phyloP scores from a whole-genome alignment of 1,139 yeast genomes.

The Williopsis jadinii region DNA sequence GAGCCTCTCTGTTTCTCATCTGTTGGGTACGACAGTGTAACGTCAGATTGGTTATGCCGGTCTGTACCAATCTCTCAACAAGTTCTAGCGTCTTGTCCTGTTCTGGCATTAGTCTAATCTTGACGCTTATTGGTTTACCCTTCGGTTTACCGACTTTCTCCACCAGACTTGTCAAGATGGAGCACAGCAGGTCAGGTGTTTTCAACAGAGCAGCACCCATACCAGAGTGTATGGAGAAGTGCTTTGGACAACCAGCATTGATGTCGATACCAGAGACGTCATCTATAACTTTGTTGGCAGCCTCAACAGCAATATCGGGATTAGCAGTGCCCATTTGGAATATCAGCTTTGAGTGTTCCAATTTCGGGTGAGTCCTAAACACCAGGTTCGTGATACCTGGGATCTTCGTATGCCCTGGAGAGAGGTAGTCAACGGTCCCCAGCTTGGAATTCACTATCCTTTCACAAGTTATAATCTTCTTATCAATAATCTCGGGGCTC shows the following conservation, averaged over 20 bases:
- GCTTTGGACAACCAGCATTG: conserved; percentile 95
- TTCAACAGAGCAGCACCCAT: conserved; percentile 93
- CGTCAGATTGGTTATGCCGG: conserved; percentile 82
- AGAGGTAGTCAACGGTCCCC: conserved; percentile 54
- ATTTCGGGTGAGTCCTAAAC: conserved; percentile 63
- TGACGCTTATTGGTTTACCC: conserved; percentile 79
- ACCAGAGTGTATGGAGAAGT: conserved; percentile 81
- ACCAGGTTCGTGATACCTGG: conserved; percentile 43
- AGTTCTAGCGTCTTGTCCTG: conserved; percentile 54
- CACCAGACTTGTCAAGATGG: conserved; percentile 62
- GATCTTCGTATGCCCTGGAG: conserved; percentile 30
- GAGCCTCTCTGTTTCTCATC: conserved; percentile 85
- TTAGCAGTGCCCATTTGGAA: conserved; percentile 89
- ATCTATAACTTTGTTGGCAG: conserved; percentile 68
- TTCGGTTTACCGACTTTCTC: conserved; percentile 72
- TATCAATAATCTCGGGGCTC: conserved; percentile 92
- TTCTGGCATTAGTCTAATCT: conserved; percentile 68
- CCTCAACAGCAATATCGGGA: conserved; percentile 79
- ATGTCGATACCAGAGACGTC: conserved; percentile 93
- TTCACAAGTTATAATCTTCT: conserved; percentile 64
- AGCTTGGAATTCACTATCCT: conserved; percentile 49
- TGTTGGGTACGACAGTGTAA: conserved; percentile 85
- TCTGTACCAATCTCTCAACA: conserved; percentile 56
- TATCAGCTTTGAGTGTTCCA: conserved; percentile 59
- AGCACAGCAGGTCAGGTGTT: conserved; percentile 72